Percentiles rank a stretch among this genome's conserved stretches.
Evolutionary conservation across 139 green algal genomes (phyloP).

Genomic region (Chara braunii): DNA sequence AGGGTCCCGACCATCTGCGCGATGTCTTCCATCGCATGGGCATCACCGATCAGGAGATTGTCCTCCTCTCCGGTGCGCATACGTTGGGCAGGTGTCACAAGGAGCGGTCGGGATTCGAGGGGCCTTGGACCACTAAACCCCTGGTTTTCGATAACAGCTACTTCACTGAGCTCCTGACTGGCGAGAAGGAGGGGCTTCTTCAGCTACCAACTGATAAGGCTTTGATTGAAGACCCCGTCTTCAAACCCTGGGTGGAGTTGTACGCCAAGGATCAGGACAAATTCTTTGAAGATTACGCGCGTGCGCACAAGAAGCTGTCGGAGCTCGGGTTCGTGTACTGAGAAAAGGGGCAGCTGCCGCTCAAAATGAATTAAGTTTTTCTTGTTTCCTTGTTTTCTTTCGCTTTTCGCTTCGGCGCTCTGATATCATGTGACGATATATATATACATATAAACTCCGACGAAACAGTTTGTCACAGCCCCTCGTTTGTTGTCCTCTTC

Average conservation of each 20-base stretch:
- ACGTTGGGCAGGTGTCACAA: constrained; percentile 40
- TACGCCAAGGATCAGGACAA: constrained; percentile 46
- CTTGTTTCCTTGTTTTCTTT: too few relatives aligned
- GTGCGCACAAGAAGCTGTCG: constrained; percentile 44
- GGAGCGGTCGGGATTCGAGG: constrained; percentile 44
- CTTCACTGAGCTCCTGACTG: constrained; percentile 38
- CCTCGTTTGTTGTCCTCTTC: too few relatives aligned
- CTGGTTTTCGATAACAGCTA: constrained; percentile 53
- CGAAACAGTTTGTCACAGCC: too few relatives aligned
- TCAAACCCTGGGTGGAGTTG: constrained; percentile 39
- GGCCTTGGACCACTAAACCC: constrained; percentile 45
- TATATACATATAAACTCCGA: too few relatives aligned
- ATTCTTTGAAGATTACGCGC: constrained; percentile 45
- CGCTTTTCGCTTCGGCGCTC: too few relatives aligned
- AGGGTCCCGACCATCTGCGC: constrained; percentile 45
- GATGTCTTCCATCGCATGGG: constrained; percentile 49
- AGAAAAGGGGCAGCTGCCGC: too few relatives aligned
- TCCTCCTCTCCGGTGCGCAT: constrained; percentile 45
- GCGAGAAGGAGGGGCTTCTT: constrained; percentile 34
- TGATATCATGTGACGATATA: too few relatives aligned
- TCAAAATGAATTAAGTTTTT: too few relatives aligned
- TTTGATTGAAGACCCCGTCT: constrained; percentile 39
- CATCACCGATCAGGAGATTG: constrained; percentile 47
- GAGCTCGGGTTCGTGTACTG: constrained; percentile 24
- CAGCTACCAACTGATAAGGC: constrained; percentile 47